Evolutionary conservation across 208 protist species (phyloP).

Genomic region (Acanthamoeba pearcei): DNA sequence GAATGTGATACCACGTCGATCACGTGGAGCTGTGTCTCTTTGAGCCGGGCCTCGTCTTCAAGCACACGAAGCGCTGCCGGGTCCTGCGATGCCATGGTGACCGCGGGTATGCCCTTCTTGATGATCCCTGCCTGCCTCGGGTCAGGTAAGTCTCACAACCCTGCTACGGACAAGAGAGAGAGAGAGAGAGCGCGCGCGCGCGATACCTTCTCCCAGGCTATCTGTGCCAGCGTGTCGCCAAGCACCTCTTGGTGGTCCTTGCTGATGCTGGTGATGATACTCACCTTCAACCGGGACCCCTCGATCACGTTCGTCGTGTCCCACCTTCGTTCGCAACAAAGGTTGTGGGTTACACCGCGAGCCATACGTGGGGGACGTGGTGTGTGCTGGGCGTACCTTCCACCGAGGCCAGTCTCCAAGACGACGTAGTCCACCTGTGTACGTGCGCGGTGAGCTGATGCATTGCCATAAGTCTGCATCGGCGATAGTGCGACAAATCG

Average conservation of each 20-base stretch:
- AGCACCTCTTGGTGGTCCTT: slow-evolving; percentile 48
- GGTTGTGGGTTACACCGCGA: not conserved
- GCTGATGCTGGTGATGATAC: slow-evolving; percentile 59
- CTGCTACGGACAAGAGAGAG: not conserved
- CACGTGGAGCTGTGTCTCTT: not conserved
- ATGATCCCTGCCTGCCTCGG: slow-evolving; percentile 2
- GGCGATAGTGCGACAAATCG: not conserved
- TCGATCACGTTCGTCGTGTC: slow-evolving; percentile 44
- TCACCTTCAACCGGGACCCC: not conserved
- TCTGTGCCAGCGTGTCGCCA: not conserved
- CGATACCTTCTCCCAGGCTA: slow-evolving; percentile 16
- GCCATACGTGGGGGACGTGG: too few species aligned
- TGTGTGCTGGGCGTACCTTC: not conserved
- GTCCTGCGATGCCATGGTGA: slow-evolving; percentile 4
- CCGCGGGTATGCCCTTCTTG: not conserved
- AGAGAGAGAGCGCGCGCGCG: not conserved
- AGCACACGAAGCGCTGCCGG: not conserved
- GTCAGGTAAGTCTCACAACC: too few species aligned
- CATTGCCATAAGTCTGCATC: not conserved
- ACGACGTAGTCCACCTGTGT: not conserved
- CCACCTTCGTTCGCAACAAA: not conserved
- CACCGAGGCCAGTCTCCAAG: not conserved
- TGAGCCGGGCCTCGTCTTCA: not conserved
- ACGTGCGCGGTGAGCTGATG: not conserved
- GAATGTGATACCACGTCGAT: not conserved